These are phyloP conservation scores for Hypoxylon lenormandii DNA, from an alignment of 495 filamentous ascomycete genomes.

Conservation along the genomic window DNA sequence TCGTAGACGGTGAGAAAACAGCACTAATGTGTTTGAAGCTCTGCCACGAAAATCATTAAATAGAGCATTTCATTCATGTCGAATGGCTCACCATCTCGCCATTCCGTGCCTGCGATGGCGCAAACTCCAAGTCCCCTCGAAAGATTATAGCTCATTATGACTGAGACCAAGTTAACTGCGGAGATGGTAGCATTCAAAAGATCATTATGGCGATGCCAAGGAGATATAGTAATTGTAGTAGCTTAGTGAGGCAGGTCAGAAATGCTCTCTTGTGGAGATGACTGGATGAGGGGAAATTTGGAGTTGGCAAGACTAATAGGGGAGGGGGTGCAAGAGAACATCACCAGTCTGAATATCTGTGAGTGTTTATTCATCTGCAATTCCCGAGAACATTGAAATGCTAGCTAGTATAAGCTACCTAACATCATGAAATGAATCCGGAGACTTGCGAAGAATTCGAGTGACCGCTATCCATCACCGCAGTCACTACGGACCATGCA, in stretches of 20 bases:
- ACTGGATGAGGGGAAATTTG: constrained; percentile 13
- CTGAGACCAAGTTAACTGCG: neutral
- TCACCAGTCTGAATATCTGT: too few relatives aligned
- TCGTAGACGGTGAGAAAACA: too few relatives aligned
- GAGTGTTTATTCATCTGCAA: neutral
- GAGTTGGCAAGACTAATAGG: neutral
- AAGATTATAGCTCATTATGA: neutral
- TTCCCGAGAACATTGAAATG: neutral
- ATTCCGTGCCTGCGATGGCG: constrained; percentile 21
- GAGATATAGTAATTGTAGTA: constrained; percentile 19
- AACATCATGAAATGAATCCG: too few relatives aligned
- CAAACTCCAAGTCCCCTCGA: neutral
- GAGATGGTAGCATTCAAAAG: constrained; percentile 6
- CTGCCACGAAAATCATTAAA: too few relatives aligned
- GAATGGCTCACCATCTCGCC: constrained; percentile 2
- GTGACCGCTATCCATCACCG: too few relatives aligned
- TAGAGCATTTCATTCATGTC: too few relatives aligned
- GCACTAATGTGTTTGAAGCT: too few relatives aligned
- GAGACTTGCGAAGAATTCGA: too few relatives aligned
- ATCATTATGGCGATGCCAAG: constrained; percentile 20
- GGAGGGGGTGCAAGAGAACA: neutral
- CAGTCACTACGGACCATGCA: too few relatives aligned
- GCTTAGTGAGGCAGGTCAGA: constrained; percentile 30
- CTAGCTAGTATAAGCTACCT: too few relatives aligned
- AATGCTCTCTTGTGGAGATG: neutral